These are phyloP conservation scores for Penicillium thymicola DNA, from an alignment of 2,329 filamentous ascomycete genomes.

Conservation along the genomic window DNA sequence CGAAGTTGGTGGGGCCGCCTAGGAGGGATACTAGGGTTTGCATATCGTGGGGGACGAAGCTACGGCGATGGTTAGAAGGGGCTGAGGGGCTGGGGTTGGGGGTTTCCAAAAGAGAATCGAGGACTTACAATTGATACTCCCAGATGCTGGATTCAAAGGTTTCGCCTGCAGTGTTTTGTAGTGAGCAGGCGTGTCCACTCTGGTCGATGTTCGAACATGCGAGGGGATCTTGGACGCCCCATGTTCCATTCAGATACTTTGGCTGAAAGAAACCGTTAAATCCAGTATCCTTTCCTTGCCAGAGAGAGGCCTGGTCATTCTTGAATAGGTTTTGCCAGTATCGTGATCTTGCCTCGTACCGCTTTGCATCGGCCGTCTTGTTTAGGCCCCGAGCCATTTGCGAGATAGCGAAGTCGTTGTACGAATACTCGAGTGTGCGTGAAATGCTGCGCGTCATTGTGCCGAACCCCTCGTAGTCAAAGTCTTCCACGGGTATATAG, in stretches of 20 bases:
- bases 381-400: conserved; percentile 59
- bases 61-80: conserved; percentile 33
- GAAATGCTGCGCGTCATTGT: conserved; percentile 68
- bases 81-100: conserved; percentile 25
- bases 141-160: conserved; percentile 38
- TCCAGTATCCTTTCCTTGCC: conserved; percentile 59
- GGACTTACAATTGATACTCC: conserved; percentile 47
- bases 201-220: conserved; percentile 56
- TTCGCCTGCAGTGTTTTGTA: conserved; percentile 32
- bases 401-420: conserved; percentile 68
- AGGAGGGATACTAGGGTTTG: conserved; percentile 54
- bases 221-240: conserved; percentile 61
- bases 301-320: conserved; percentile 55
- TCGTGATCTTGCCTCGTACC: conserved; percentile 57
- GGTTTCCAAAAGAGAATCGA: conserved; percentile 28
- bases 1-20: conserved; percentile 57
- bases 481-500: conserved; percentile 69
- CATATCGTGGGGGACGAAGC: conserved; percentile 55
- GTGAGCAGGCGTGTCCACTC: conserved; percentile 30
- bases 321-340: conserved; percentile 71
- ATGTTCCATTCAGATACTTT: conserved; percentile 64
- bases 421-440: conserved; percentile 71
- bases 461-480: conserved; percentile 64
- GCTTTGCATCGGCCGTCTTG: conserved; percentile 53
- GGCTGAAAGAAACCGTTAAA: conserved; percentile 72